A percentile compares a stretch with the other conserved stretches of the same genome.
Conservation (phyloP, 306 rosid species). For the Quercus berberidifolia region DNA sequence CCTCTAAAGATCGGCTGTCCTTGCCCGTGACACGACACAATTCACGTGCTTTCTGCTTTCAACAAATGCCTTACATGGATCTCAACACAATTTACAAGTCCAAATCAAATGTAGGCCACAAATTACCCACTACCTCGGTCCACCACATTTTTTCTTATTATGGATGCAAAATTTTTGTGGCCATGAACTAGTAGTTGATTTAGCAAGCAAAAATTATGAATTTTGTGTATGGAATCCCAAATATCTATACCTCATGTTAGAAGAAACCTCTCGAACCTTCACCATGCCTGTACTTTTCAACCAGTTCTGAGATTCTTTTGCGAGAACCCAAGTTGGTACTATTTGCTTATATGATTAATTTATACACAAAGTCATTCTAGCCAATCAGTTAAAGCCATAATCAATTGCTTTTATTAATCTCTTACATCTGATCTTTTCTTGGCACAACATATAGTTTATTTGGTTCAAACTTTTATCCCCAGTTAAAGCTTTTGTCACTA, state of each 20-base stretch:
- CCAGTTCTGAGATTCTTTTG: neutral
- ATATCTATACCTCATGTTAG: neutral
- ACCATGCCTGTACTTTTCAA: neutral
- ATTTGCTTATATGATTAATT: too few species aligned
- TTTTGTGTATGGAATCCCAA: neutral
- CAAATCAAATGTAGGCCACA: neutral
- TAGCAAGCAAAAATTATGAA: neutral
- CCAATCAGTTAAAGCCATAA: too few species aligned
- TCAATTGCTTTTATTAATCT: too few species aligned
- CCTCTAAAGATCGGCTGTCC: too few species aligned
- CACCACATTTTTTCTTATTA: neutral
- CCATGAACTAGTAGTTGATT: neutral
- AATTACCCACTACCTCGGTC: neutral
- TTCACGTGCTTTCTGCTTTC: too few species aligned
- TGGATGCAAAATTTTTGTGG: neutral
- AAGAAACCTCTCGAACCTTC: constrained; percentile 14
- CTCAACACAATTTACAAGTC: too few species aligned
- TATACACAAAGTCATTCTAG: too few species aligned
- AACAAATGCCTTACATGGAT: too few species aligned
- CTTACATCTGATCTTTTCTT: too few species aligned
- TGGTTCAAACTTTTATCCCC: too few species aligned
- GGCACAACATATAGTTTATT: too few species aligned
- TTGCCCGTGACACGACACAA: too few species aligned
- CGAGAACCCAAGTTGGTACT: neutral
- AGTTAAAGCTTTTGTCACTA: neutral